Base-by-base conservation (phyloP, 202 grass and related monocot genomes). In the Elaeis oleifera region DNA sequence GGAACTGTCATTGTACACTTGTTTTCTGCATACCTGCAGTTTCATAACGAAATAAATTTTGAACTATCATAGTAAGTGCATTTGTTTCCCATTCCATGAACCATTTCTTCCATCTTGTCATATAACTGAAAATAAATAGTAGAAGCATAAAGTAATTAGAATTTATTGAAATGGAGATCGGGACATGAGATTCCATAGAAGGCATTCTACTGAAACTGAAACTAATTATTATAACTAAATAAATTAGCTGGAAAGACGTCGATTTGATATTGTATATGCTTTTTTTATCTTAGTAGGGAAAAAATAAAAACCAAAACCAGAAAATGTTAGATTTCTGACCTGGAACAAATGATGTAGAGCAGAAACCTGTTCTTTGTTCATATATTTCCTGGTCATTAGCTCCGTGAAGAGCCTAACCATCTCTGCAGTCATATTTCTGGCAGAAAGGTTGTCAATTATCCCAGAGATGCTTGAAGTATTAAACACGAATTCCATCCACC, bases 271-370 rank as follows among this genome's bases (percentile, higher is more conserved):
- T 44, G 32, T 13, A 13, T 13, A 11, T 2, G 36, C 36, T 11
- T 44, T 44, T 36, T 44, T 44, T 6, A 13, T 3, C 36, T 13
- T 44, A 44, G 13, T 13, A 44, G 36, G 36, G 36, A 44, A 14
- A 44, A 1, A 39, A 2, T 3, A 24, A 44, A 13, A 44, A 44
- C 11, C 36, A 28, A 22, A 76, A 49, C 11, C 44, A 54, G 32
- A 31, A 54, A 72, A 60, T 54, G 78, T 44, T 44, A 44, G 36
- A 44, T 44, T 44, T 44, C 68, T 44, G 53, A 96, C 92, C 92
- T 91, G 92, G 56, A 96, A 89, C 73, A 96, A 79, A 53, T 89
- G 83, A 77, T 89, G 84, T 51, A 96, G 59, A 81, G 65, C 57
- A 51, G 70, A 53, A 68, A 96, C 68, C 11, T 91, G 84, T 23